Evolutionary conservation across 495 filamentous ascomycete genomes (phyloP).

Genomic region (Chaetomium fimeti): DNA sequence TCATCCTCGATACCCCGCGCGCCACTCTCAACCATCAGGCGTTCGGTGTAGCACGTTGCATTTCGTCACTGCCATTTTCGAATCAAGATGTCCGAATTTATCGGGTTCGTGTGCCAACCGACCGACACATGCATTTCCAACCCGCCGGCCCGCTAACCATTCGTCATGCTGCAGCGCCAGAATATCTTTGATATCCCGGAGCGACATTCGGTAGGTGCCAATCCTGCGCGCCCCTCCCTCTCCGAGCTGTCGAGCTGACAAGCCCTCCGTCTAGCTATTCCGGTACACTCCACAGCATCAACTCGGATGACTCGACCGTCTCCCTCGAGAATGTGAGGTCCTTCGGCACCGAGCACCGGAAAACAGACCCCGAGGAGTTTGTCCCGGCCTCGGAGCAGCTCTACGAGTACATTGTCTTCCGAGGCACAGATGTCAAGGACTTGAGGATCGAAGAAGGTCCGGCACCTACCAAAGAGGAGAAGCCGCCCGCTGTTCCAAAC

Average conservation of each 20-base stretch:
- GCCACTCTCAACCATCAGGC: not conserved
- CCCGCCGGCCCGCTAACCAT: slow-evolving; percentile 29
- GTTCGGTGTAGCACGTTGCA: slow-evolving; percentile 11
- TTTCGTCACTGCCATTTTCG: slow-evolving; percentile 10
- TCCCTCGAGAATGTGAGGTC: slow-evolving; percentile 93
- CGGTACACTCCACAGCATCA: slow-evolving; percentile 94
- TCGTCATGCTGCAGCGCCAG: slow-evolving; percentile 53
- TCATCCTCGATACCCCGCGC: slow-evolving; percentile 19
- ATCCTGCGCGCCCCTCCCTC: slow-evolving; percentile 16
- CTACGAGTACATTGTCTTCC: slow-evolving; percentile 99
- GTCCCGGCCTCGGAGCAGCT: slow-evolving; percentile 75
- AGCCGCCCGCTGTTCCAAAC: slow-evolving; percentile 77
- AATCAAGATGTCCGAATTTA: slow-evolving; percentile 51
- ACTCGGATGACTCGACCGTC: slow-evolving; percentile 92
- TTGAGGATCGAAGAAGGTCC: slow-evolving; percentile 82
- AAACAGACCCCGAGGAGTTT: slow-evolving; percentile 71
- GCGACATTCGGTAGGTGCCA: slow-evolving; percentile 80
- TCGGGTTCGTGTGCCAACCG: slow-evolving; percentile 42
- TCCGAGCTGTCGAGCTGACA: slow-evolving; percentile 8
- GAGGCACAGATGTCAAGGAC: slow-evolving; percentile 98
- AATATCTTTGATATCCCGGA: slow-evolving; percentile 92
- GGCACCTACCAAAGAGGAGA: slow-evolving; percentile 61
- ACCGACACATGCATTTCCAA: not conserved
- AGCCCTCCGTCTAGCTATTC: slow-evolving; percentile 65
- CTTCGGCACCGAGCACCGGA: slow-evolving; percentile 88